phyloP scores from a whole-genome alignment of 2,329 filamentous ascomycete species.

The Stemphylium vesicarium region DNA sequence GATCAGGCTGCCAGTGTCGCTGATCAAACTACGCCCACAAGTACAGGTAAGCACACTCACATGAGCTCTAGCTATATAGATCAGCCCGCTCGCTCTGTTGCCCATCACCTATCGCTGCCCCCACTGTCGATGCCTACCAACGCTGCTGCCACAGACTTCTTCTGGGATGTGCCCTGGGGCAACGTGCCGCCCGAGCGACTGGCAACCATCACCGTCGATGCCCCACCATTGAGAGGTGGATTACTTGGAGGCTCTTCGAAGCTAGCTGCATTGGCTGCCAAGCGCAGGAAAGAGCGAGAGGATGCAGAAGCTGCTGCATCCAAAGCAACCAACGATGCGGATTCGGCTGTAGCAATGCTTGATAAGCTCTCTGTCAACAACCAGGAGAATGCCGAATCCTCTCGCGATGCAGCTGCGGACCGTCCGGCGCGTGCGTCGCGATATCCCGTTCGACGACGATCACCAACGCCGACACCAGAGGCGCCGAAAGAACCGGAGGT shows the following conservation, averaged over 20 bases:
- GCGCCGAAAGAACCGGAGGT: constrained; percentile 18
- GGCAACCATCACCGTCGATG: constrained; percentile 68
- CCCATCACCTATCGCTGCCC: constrained; percentile 38
- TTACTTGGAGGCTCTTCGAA: constrained; percentile 86
- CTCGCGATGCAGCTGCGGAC: constrained; percentile 2
- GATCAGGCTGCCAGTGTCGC: constrained; percentile 53
- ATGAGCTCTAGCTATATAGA: constrained; percentile 17
- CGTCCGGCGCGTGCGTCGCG: constrained; percentile 18
- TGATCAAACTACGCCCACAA: constrained; percentile 48
- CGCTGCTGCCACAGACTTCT: constrained; percentile 62
- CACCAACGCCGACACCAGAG: constrained; percentile 32
- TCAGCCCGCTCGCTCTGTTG: constrained; percentile 23
- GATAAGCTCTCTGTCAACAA: constrained; percentile 51
- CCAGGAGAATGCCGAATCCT: constrained; percentile 12
- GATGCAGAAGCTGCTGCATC: constrained; percentile 56
- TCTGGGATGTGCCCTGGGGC: constrained; percentile 86
- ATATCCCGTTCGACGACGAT: constrained; percentile 41
- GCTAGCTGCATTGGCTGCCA: constrained; percentile 85
- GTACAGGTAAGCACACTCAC: constrained; percentile 54
- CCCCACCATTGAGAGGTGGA: constrained; percentile 65
- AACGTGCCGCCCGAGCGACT: constrained; percentile 70
- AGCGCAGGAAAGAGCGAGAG: constrained; percentile 81
- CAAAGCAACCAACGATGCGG: constrained; percentile 26
- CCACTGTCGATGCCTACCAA: constrained; percentile 31
- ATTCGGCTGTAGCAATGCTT: constrained; percentile 51